A percentile compares a stretch with the other conserved stretches of the same genome.
These are phyloP conservation scores for Cercospora beticola DNA, from an alignment of 2,329 filamentous ascomycete species.

Conservation along the genomic window DNA sequence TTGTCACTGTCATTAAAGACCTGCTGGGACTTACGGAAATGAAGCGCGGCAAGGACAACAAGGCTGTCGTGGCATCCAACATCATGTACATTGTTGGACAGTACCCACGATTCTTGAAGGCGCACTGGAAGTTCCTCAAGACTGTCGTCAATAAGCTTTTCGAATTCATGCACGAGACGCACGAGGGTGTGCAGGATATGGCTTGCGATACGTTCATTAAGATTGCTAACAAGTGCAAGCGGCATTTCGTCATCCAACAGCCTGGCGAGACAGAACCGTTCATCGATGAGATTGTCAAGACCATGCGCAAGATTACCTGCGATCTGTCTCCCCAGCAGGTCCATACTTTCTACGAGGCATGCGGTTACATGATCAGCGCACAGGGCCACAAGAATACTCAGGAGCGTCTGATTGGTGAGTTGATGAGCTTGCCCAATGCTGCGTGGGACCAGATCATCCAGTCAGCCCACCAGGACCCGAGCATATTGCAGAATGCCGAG, in stretches of 20 bases:
- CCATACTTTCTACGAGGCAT: slow-evolving; percentile 98
- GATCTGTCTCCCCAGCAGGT: slow-evolving; percentile 96
- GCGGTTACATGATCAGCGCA: slow-evolving; percentile 97
- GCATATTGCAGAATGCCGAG: slow-evolving; percentile 84
- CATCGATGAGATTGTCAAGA: slow-evolving; percentile 97
- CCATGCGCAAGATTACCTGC: slow-evolving; percentile 91
- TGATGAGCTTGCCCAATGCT: slow-evolving; percentile 90
- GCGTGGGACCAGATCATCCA: slow-evolving; percentile 96
- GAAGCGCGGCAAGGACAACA: slow-evolving; percentile 99
- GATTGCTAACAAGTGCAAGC: slow-evolving; percentile 95
- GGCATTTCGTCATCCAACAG: slow-evolving; percentile 94
- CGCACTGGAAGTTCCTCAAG: slow-evolving; percentile 99
- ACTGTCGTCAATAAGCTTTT: slow-evolving; percentile 99
- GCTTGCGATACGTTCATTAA: slow-evolving; percentile 99
- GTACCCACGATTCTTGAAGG: slow-evolving; percentile 96
- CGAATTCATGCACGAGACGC: slow-evolving; percentile 99
- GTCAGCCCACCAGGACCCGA: slow-evolving; percentile 78
- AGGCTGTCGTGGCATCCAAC: slow-evolving; percentile 96
- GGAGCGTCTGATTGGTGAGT: slow-evolving; percentile 82
- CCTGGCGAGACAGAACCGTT: slow-evolving; percentile 93
- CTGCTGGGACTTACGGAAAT: slow-evolving; percentile 94
- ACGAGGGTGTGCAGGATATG: slow-evolving; percentile 99
- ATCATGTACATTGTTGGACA: slow-evolving; percentile 99
- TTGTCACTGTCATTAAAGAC: slow-evolving; percentile 98
- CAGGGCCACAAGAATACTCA: slow-evolving; percentile 94